These are phyloP conservation scores for Cornus kousa DNA, from an alignment of 148 eudicot genomes.

Conservation along the genomic window DNA sequence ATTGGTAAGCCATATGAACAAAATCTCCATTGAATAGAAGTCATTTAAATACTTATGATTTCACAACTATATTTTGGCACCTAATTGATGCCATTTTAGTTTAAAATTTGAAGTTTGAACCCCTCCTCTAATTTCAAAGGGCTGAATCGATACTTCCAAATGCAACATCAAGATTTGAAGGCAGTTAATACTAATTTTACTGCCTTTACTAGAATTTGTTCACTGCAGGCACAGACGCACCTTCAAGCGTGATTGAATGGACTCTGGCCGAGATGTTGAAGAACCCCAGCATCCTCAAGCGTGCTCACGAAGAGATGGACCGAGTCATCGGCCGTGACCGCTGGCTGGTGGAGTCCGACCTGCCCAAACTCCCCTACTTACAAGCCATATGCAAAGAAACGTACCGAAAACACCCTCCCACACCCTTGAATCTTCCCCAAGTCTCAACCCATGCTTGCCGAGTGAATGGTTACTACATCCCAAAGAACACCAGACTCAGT, in stretches of 20 bases:
- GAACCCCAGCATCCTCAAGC: constrained; percentile 20
- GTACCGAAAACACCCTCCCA: constrained; percentile 34
- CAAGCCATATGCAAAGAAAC: constrained; percentile 42
- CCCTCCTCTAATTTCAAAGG: too few relatives aligned
- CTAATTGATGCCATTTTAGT: too few relatives aligned
- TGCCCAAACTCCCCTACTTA: constrained; percentile 29
- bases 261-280: constrained; percentile 32
- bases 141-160: too few relatives aligned
- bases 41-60: too few relatives aligned
- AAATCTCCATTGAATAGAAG: too few relatives aligned
- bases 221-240: constrained; percentile 40
- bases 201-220: constrained; percentile 24
- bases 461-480: constrained; percentile 30
- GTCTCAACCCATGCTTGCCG: constrained; percentile 18
- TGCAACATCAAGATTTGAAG: too few relatives aligned
- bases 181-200: neutral
- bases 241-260: constrained; percentile 44
- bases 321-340: constrained; percentile 20
- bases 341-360: constrained; percentile 32
- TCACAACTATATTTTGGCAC: too few relatives aligned
- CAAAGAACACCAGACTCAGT: constrained; percentile 28
- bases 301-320: constrained; percentile 27
- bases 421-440: constrained; percentile 27
- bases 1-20: constrained; percentile 13
- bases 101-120: too few relatives aligned